A percentile compares a stretch with the other conserved stretches of the same genome.
These are phyloP conservation scores for Grosmannia clavigera DNA, from an alignment of 2,329 filamentous ascomycete species.

Conservation along the genomic window DNA sequence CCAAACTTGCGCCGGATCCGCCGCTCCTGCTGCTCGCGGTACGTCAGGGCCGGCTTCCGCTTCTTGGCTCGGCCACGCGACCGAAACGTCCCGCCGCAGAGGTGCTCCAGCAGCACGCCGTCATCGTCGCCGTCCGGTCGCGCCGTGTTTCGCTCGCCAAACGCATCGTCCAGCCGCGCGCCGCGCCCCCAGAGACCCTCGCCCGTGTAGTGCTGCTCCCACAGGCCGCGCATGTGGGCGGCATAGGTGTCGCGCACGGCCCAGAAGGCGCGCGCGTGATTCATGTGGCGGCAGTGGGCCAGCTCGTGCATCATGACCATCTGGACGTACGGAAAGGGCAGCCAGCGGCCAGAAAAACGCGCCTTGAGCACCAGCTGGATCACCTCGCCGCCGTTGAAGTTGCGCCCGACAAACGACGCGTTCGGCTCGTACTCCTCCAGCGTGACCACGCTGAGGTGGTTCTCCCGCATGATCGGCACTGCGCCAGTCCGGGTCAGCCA, in stretches of 20 bases:
- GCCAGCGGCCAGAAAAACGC: constrained; percentile 51
- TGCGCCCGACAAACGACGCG: constrained; percentile 71
- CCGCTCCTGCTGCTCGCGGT: constrained; percentile 61
- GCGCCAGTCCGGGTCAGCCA: background rate
- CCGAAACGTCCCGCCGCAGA: constrained; percentile 72
- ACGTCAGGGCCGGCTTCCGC: constrained; percentile 42
- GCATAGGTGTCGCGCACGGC: constrained; percentile 62
- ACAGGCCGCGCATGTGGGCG: constrained; percentile 56
- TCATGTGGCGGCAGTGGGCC: constrained; percentile 86
- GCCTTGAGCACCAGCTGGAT: constrained; percentile 74
- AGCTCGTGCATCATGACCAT: constrained; percentile 96
- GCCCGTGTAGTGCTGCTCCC: constrained; percentile 59
- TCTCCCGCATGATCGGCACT: constrained; percentile 58
- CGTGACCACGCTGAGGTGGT: constrained; percentile 52
- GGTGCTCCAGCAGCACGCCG: constrained; percentile 46
- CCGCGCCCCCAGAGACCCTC: constrained; percentile 78
- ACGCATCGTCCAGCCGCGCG: constrained; percentile 33
- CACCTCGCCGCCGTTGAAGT: constrained; percentile 83
- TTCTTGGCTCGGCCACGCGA: constrained; percentile 28
- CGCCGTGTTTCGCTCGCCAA: constrained; percentile 40
- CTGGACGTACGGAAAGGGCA: constrained; percentile 73
- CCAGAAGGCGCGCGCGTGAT: constrained; percentile 75
- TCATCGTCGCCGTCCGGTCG: constrained; percentile 28
- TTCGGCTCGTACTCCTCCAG: constrained; percentile 78
- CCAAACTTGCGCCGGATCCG: constrained; percentile 69